phyloP scores from a whole-genome alignment of 306 rosid species.

The Cyclanthera cordifolia region DNA sequence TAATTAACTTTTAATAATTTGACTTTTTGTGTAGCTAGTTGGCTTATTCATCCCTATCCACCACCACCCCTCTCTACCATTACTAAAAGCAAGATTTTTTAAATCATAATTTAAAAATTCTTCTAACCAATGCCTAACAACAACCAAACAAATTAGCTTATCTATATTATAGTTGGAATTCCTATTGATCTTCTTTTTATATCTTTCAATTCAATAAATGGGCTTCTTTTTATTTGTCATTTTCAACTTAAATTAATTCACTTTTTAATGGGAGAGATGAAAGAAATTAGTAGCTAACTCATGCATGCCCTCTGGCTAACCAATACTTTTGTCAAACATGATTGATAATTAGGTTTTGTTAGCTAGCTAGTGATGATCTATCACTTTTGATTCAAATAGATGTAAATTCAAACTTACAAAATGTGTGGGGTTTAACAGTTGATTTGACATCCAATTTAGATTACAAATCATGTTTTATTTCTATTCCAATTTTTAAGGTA shows the following conservation, averaged over 20 bases:
- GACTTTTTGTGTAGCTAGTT: conserved; percentile 3
- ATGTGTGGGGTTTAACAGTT: neutral
- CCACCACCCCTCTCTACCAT: conserved; percentile 3
- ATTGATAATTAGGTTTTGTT: neutral
- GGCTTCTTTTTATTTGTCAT: conserved; percentile 7
- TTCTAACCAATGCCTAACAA: conserved; percentile 1
- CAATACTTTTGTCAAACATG: neutral
- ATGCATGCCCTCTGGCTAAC: neutral
- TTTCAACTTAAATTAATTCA: neutral
- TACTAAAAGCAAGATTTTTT: neutral
- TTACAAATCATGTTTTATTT: neutral
- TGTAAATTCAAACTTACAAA: neutral
- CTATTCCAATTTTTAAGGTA: neutral
- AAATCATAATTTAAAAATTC: neutral
- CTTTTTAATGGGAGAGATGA: neutral
- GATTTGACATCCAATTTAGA: too few species aligned
- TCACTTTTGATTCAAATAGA: neutral
- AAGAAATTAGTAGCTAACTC: neutral
- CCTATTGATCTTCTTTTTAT: neutral
- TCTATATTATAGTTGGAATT: neutral
- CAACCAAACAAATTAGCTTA: conserved; percentile 5
- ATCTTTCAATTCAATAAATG: conserved; percentile 3
- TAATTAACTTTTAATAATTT: conserved; percentile 3
- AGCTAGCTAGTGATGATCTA: neutral
- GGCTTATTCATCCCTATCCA: conserved; percentile 3